Evolutionary conservation across 2,329 filamentous ascomycete species (phyloP), one percentile per base, ranked within the genome.

Genomic region (Dactylonectria estremocensis): DNA sequence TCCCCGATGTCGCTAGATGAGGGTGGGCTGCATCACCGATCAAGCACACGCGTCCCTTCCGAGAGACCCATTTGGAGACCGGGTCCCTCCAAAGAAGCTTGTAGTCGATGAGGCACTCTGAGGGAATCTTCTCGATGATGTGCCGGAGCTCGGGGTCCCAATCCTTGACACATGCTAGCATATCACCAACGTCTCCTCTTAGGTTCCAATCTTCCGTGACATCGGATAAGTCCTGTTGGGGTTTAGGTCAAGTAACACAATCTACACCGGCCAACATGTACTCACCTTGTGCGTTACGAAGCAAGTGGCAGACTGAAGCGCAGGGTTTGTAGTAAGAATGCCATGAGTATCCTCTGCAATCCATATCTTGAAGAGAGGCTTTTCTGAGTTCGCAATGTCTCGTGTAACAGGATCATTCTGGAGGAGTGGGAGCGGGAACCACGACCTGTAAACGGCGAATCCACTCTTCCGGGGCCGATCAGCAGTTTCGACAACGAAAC

Each of bases 81-180:
- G 61, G 61, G 35, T 64, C 61, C 28, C 61, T 57, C 61, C 61
- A 64, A 2, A 64, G 46, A 14, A 64, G 53, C 18, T 64, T 64
- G 61, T 64, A 57, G 46, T 64, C 61, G 3, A 64, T 64, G 14
- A 64, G 46, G 13, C 54, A 58, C 4, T 64, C 61, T 3, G 45
- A 14, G 2, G 54, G 53, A 14, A 64, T 57, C 46, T 64, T 58
- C 24, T 49, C 35, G 20, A 64, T 52, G 7, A 52, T 52, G 14
- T 58, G 52, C 3, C 24, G 45, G 20, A 64, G 13, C 16, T 46
- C 22, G 14, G 53, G 24, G 16, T 64, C 61, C 46, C 61, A 64
- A 14, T 18, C 54, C 16, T 64, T 16, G 1, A 64, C 61, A 45
- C 53, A 57, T 14, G 45, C 46, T 33, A 64, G 11, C 61, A 64